Conservation (phyloP, 108 stramenopile genomes). For the Discostella stelligeroides region DNA sequence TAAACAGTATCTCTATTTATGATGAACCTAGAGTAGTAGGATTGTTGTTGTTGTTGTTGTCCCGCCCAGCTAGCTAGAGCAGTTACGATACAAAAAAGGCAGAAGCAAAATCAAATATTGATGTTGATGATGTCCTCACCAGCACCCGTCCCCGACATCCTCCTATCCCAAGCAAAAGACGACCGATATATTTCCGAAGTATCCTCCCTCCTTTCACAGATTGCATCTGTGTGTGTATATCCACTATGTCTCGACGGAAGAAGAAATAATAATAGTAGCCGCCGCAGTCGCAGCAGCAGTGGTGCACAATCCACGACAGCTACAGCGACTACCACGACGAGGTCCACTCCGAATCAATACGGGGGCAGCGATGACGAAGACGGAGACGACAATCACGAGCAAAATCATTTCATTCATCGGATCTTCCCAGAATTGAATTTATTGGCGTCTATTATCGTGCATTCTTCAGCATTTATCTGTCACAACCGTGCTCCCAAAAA, state of each 20-base stretch:
- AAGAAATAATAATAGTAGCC: too few relatives aligned
- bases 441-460: constrained; percentile 36
- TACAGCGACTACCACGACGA: neutral
- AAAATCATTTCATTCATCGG: constrained; percentile 26
- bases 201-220: constrained; percentile 18
- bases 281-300: neutral
- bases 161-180: constrained; percentile 49
- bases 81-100: too few relatives aligned
- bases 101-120: too few relatives aligned
- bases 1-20: too few relatives aligned
- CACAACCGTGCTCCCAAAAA: constrained; percentile 11
- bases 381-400: constrained; percentile 25
- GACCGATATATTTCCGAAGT: constrained; percentile 45
- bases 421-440: constrained; percentile 42
- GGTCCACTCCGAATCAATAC: neutral
- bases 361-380: neutral
- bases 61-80: too few relatives aligned
- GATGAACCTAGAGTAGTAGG: too few relatives aligned
- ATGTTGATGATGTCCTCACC: neutral
- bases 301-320: neutral
- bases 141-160: constrained; percentile 42
- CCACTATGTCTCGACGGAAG: neutral
- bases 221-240: constrained; percentile 25
- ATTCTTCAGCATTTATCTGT: constrained; percentile 33
- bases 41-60: too few relatives aligned